A percentile compares a stretch with the other conserved stretches of the same genome.
phyloP scores from a whole-genome alignment of 305 asterid species.

The Fraxinus dipetala region DNA sequence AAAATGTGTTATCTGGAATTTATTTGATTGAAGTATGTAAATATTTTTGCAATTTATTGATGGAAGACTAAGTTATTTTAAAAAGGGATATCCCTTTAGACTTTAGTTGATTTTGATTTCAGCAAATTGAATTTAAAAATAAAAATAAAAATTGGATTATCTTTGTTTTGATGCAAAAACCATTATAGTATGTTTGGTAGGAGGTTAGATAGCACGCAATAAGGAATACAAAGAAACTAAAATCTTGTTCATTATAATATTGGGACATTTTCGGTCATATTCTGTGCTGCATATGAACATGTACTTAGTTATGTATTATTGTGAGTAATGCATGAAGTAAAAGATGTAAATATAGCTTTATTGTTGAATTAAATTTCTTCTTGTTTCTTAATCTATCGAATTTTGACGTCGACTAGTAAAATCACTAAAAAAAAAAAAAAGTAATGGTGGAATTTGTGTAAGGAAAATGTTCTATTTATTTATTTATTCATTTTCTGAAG shows the following conservation, averaged over 20 bases:
- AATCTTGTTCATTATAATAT: background rate
- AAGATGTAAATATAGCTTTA: slow-evolving; percentile 2
- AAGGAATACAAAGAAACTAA: background rate
- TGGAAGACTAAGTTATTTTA: background rate
- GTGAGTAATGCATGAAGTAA: background rate
- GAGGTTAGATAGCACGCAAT: background rate
- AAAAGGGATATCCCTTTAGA: background rate
- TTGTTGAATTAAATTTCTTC: background rate
- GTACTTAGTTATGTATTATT: background rate
- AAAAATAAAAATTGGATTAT: background rate
- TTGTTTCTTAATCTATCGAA: background rate
- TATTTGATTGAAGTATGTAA: background rate
- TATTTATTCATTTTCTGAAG: background rate
- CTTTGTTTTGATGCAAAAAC: background rate
- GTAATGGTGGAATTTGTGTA: background rate
- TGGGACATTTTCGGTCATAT: background rate
- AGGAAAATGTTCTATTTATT: background rate
- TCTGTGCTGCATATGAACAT: background rate
- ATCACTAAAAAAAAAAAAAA: background rate
- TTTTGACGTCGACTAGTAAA: slow-evolving; percentile 3
- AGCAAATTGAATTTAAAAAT: background rate
- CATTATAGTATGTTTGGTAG: background rate
- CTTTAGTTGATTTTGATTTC: background rate
- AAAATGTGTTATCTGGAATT: background rate
- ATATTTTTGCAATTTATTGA: background rate